A percentile compares a stretch with the other conserved stretches of the same genome.
phyloP scores from a whole-genome alignment of 768 basidiomycete species.

The Termitomyces heimii region DNA sequence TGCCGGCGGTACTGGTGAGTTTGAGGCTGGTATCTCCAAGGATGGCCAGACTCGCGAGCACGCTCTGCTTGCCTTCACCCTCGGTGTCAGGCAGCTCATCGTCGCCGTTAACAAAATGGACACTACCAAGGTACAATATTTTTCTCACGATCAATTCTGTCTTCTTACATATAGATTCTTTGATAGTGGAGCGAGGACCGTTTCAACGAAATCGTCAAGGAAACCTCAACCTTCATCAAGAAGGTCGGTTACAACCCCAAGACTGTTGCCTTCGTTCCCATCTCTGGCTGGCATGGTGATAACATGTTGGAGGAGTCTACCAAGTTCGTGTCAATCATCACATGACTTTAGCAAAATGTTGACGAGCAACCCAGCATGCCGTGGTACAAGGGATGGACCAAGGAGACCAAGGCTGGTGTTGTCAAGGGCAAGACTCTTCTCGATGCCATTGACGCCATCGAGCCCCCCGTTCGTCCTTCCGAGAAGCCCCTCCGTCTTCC shows the following conservation, averaged over 20 bases:
- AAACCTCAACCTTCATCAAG: slow-evolving; percentile 97
- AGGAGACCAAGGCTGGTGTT: slow-evolving; percentile 89
- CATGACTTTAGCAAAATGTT: not conserved
- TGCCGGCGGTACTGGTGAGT: slow-evolving; percentile 98
- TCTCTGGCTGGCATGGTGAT: slow-evolving; percentile 99
- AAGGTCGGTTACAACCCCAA: slow-evolving; percentile 99
- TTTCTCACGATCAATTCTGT: not conserved
- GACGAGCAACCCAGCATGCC: slow-evolving; percentile 64
- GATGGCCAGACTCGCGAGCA: slow-evolving; percentile 99
- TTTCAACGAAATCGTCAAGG: slow-evolving; percentile 99
- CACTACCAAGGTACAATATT: slow-evolving; percentile 77
- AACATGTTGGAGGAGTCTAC: slow-evolving; percentile 99
- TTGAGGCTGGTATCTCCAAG: slow-evolving; percentile 99
- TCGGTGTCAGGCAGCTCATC: slow-evolving; percentile 99
- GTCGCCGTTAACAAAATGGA: slow-evolving; percentile 99
- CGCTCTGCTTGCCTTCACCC: slow-evolving; percentile 98
- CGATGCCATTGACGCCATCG: slow-evolving; percentile 99
- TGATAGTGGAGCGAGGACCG: slow-evolving; percentile 96
- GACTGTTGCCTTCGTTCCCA: slow-evolving; percentile 96
- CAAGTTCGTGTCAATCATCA: slow-evolving; percentile 54
- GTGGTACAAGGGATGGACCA: slow-evolving; percentile 99
- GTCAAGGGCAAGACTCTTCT: slow-evolving; percentile 99
- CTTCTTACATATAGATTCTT: not conserved
- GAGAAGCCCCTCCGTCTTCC: slow-evolving; percentile 99
- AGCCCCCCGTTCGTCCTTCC: slow-evolving; percentile 92